phyloP scores from a whole-genome alignment of 169 alveolate species.

The Theileria annulata region DNA sequence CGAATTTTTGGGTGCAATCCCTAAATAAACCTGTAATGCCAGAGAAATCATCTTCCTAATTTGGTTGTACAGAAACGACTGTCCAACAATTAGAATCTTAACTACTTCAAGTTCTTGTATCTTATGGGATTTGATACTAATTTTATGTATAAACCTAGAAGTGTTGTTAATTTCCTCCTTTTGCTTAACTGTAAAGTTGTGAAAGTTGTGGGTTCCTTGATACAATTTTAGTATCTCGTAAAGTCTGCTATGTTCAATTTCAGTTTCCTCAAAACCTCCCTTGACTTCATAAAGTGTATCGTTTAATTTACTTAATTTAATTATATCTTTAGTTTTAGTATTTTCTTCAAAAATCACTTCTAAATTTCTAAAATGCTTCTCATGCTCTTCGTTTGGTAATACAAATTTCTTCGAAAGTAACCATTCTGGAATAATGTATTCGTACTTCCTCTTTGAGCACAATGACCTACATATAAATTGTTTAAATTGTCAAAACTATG shows the following conservation, averaged over 20 bases:
- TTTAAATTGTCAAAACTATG: neutral
- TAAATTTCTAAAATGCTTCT: slow-evolving; percentile 17
- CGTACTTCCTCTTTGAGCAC: slow-evolving; percentile 82
- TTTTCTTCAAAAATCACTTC: slow-evolving; percentile 32
- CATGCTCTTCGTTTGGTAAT: slow-evolving; percentile 30
- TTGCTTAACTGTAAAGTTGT: slow-evolving; percentile 74
- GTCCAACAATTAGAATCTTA: slow-evolving; percentile 75
- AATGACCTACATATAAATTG: slow-evolving; percentile 51
- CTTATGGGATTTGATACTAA: slow-evolving; percentile 51
- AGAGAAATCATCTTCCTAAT: slow-evolving; percentile 81
- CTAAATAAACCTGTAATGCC: slow-evolving; percentile 75
- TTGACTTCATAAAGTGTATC: slow-evolving; percentile 32
- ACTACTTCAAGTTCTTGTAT: slow-evolving; percentile 47
- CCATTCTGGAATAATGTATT: slow-evolving; percentile 77
- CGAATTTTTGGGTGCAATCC: slow-evolving; percentile 76
- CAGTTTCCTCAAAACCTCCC: slow-evolving; percentile 55
- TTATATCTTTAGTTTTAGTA: slow-evolving; percentile 12
- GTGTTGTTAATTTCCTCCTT: slow-evolving; percentile 70
- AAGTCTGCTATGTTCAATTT: slow-evolving; percentile 61
- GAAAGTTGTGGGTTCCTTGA: slow-evolving; percentile 80
- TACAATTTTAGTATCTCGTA: slow-evolving; percentile 65
- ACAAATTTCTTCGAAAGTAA: slow-evolving; percentile 55
- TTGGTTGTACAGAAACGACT: slow-evolving; percentile 82
- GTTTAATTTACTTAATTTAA: slow-evolving; percentile 10
- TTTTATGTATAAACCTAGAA: slow-evolving; percentile 75